Conservation (phyloP, 192 early-diverging fungal species). For the Backusella mclennaniae region DNA sequence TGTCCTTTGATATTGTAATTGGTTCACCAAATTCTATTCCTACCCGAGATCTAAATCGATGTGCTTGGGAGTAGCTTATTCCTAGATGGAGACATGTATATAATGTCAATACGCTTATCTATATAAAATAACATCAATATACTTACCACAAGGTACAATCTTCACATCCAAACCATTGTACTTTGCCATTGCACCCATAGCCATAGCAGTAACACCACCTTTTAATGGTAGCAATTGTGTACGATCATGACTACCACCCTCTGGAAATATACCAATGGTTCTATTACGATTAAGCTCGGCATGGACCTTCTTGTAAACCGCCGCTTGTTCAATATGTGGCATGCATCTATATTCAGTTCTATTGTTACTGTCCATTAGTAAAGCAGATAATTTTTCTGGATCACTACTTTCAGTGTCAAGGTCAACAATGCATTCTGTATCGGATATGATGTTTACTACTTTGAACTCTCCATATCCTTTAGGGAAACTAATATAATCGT, state of each 20-base stretch:
- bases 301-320: slow-evolving; percentile 83
- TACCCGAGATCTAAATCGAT: slow-evolving; percentile 91
- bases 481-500: slow-evolving; percentile 67
- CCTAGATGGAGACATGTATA: background rate
- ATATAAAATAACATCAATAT: background rate
- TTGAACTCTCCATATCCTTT: slow-evolving; percentile 58
- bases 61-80: slow-evolving; percentile 42
- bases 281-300: slow-evolving; percentile 63
- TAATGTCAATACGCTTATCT: background rate
- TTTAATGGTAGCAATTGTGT: slow-evolving; percentile 95
- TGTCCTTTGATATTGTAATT: slow-evolving; percentile 70
- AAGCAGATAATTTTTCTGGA: slow-evolving; percentile 55
- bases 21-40: slow-evolving; percentile 96
- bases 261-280: slow-evolving; percentile 97
- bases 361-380: slow-evolving; percentile 36
- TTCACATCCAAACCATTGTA: slow-evolving; percentile 85
- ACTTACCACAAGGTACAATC: slow-evolving; percentile 79
- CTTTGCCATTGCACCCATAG: slow-evolving; percentile 84
- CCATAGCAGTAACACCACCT: slow-evolving; percentile 82
- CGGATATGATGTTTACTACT: slow-evolving; percentile 79
- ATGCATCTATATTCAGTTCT: slow-evolving; percentile 61
- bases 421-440: slow-evolving; percentile 76
- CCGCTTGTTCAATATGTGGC: slow-evolving; percentile 88
- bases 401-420: slow-evolving; percentile 69
- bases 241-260: slow-evolving; percentile 97